phyloP scores from a whole-genome alignment of 139 green algal species.

The Zygnema circumcarinatum region DNA sequence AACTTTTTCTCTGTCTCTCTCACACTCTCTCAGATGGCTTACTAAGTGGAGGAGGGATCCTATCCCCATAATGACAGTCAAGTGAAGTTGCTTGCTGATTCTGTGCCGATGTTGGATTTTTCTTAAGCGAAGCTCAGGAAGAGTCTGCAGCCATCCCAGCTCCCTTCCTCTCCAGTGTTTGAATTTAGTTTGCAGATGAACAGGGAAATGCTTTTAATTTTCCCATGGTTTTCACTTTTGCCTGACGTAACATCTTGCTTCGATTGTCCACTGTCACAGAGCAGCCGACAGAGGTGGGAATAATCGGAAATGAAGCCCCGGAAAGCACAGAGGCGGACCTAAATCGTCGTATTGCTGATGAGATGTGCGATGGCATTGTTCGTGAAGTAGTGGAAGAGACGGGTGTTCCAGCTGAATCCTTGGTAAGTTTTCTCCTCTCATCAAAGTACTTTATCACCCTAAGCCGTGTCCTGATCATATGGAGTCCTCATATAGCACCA shows the following conservation, averaged over 20 bases:
- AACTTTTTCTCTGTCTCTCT: background rate
- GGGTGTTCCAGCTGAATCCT: conserved; percentile 18
- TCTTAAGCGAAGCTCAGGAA: no score
- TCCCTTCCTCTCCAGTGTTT: no score
- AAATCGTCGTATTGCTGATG: conserved; percentile 19
- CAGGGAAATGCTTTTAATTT: no score
- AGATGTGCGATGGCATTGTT: conserved; percentile 51
- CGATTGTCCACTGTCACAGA: background rate
- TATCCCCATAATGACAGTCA: no score
- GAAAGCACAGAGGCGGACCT: background rate
- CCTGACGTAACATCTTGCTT: background rate
- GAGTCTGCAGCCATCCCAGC: no score
- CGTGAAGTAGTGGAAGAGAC: conserved; percentile 54
- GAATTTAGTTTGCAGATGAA: no score
- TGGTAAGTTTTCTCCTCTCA: conserved; percentile 21
- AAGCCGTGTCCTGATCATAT: background rate
- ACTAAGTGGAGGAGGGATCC: no score
- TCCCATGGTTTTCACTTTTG: background rate
- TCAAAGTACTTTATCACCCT: background rate
- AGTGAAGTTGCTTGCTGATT: no score
- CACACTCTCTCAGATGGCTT: background rate
- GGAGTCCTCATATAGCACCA: background rate
- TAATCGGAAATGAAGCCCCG: background rate
- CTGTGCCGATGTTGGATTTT: no score
- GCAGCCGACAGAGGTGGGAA: conserved; percentile 38